phyloP scores from a whole-genome alignment of 768 basidiomycete species.

The Serendipita vermifera region DNA sequence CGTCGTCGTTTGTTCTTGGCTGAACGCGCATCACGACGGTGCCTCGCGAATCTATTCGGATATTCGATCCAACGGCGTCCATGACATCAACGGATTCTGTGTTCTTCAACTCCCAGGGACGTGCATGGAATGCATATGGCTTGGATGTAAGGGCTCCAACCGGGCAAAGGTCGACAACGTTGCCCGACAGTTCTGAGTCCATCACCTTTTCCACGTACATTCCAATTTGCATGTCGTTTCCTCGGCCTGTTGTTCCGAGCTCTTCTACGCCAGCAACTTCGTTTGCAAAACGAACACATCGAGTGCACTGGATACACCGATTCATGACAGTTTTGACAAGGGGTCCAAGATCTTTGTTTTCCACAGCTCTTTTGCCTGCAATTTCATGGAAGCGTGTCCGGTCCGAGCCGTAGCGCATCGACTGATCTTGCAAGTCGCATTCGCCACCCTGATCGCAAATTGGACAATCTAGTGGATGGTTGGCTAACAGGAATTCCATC shows the following conservation, averaged over 20 bases:
- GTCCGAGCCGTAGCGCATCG: constrained; percentile 98
- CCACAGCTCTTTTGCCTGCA: constrained; percentile 92
- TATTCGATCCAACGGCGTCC: constrained; percentile 93
- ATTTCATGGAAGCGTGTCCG: constrained; percentile 98
- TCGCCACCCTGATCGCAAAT: constrained; percentile 99
- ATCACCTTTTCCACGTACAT: constrained; percentile 97
- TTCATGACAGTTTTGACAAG: constrained; percentile 99
- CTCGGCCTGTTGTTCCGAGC: constrained; percentile 89
- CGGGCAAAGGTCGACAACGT: constrained; percentile 93
- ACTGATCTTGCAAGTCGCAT: constrained; percentile 97
- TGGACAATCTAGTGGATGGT: constrained; percentile 97
- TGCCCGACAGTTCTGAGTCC: constrained; percentile 95
- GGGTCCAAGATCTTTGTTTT: constrained; percentile 96
- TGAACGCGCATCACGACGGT: constrained; percentile 96
- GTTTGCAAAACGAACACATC: constrained; percentile 97
- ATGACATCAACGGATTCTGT: constrained; percentile 93
- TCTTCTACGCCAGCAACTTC: constrained; percentile 99
- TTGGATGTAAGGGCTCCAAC: constrained; percentile 97
- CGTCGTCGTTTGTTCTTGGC: constrained; percentile 90
- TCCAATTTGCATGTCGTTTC: constrained; percentile 97
- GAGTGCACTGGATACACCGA: constrained; percentile 98
- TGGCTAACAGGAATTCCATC: constrained; percentile 96
- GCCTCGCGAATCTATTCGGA: constrained; percentile 89
- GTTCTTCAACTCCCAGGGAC: constrained; percentile 97
- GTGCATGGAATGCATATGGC: constrained; percentile 93